These are phyloP conservation scores for Diospyros lotus DNA, from an alignment of 148 eudicot genomes.

Conservation along the genomic window DNA sequence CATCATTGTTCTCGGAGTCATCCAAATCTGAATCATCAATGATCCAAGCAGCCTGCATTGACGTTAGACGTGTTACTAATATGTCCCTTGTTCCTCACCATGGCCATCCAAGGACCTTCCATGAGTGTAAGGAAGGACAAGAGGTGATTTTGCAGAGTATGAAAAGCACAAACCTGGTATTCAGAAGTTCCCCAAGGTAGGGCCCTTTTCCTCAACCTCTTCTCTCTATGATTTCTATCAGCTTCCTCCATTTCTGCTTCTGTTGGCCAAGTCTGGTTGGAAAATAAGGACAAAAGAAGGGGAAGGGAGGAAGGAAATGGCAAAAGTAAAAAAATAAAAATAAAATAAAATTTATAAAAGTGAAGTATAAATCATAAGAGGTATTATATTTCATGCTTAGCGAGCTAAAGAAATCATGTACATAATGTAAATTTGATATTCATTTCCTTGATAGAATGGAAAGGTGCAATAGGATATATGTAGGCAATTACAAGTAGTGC, in stretches of 20 bases:
- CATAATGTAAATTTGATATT: not conserved
- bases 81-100: not conserved
- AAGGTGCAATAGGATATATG: no score
- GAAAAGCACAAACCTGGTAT: slow-evolving; percentile 60
- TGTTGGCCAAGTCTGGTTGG: slow-evolving; percentile 91
- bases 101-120: not conserved
- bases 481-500: no score
- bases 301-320: not conserved
- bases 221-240: slow-evolving; percentile 56
- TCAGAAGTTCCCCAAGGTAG: slow-evolving; percentile 87
- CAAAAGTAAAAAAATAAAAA: not conserved
- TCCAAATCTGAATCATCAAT: slow-evolving; percentile 73
- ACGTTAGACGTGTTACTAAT: not conserved
- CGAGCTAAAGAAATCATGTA: slow-evolving; percentile 2
- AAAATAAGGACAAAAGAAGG: slow-evolving; percentile 13
- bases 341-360: not conserved
- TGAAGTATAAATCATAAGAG: not conserved
- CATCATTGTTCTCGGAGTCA: slow-evolving; percentile 46
- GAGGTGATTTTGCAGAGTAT: not conserved
- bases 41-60: slow-evolving; percentile 93
- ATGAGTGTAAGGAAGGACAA: not conserved
- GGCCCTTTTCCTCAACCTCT: slow-evolving; percentile 48
- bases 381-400: not conserved
- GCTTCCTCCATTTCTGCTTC: slow-evolving; percentile 98
- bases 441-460: not conserved